Conservation (phyloP, 257 asterid genomes). For the Nicotiana sylvestris region DNA sequence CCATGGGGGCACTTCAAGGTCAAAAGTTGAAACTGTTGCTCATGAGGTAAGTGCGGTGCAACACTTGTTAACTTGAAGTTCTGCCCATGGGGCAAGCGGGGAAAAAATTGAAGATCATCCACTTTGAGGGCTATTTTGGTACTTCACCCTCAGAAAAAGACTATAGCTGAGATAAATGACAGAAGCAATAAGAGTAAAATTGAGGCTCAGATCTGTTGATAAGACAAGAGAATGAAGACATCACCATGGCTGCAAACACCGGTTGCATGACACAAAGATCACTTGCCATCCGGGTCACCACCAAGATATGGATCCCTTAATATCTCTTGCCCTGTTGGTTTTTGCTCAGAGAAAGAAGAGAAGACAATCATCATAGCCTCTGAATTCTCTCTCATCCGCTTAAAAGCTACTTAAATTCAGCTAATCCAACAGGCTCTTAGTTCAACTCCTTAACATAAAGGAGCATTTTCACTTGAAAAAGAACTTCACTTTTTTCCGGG, state of each 20-base stretch:
- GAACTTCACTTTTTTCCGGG: no score
- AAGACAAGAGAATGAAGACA: conserved; percentile 1
- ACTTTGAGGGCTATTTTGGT: no score
- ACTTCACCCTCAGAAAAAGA: no score
- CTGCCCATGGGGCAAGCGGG: no score
- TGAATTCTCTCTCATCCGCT: neutral
- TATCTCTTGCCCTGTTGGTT: neutral
- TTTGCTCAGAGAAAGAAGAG: neutral
- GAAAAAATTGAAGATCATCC: no score
- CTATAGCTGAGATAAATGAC: no score
- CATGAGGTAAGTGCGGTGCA: no score
- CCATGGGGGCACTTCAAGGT: no score
- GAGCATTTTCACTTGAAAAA: neutral
- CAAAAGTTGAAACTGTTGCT: no score
- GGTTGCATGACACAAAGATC: neutral
- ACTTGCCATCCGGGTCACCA: neutral
- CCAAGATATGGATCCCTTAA: neutral
- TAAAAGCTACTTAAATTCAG: no score
- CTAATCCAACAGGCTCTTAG: no score
- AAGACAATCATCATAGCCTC: neutral
- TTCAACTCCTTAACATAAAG: neutral
- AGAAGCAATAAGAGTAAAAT: neutral
- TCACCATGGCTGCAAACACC: conserved; percentile 10
- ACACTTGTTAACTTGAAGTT: no score
- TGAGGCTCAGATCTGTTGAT: neutral